phyloP scores from a whole-genome alignment of 805 yeast genomes.

The Komagataella ulmi region DNA sequence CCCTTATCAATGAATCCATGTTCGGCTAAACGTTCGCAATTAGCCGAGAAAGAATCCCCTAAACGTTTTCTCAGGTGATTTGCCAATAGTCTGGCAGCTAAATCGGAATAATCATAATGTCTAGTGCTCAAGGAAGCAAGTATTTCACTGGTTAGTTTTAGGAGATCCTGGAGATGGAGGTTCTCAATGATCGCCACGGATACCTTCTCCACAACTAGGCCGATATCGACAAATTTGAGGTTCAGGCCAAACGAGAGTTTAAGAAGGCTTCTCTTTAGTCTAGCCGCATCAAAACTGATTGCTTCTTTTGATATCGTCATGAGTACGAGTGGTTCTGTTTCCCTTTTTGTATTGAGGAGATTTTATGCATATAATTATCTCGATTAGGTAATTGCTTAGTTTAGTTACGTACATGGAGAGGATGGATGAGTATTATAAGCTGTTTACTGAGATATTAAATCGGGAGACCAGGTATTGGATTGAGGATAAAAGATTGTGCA shows the following conservation, averaged over 20 bases:
- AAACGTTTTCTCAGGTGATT: constrained; percentile 78
- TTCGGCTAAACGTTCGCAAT: constrained; percentile 55
- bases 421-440: not conserved
- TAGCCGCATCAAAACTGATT: not conserved
- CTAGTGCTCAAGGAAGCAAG: constrained; percentile 90
- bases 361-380: not conserved
- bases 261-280: not conserved
- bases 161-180: constrained; percentile 27
- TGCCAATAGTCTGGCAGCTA: constrained; percentile 86
- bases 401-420: not conserved
- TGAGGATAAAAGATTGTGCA: no score
- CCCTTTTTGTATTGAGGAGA: not conserved
- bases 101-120: constrained; percentile 85
- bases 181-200: constrained; percentile 34
- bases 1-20: constrained; percentile 51
- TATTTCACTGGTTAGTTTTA: constrained; percentile 66
- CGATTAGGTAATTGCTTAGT: not conserved
- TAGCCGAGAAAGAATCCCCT: constrained; percentile 63
- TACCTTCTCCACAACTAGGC: constrained; percentile 31
- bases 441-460: not conserved
- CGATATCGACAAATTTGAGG: constrained; percentile 27
- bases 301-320: not conserved
- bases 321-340: not conserved
- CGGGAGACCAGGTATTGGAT: not conserved
- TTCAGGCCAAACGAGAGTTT: constrained; percentile 20